These are phyloP conservation scores for Populus ilicifolia DNA, from an alignment of 345 rosid genomes.

Conservation along the genomic window DNA sequence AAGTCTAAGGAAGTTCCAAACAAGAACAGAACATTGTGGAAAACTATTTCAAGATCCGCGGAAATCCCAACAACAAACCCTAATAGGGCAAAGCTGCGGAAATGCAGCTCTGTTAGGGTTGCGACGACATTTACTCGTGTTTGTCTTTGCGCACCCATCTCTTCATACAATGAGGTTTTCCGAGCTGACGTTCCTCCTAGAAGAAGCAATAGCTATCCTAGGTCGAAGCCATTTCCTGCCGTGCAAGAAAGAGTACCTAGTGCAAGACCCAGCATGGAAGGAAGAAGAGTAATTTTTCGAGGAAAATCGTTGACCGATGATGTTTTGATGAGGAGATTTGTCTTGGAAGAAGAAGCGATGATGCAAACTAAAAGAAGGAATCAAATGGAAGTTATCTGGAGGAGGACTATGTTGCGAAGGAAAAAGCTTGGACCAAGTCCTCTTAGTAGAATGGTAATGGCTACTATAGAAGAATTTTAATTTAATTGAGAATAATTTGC, in stretches of 20 bases:
- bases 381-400: conserved; percentile 80
- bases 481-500: not conserved
- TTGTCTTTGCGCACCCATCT: conserved; percentile 85
- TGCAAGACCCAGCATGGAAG: conserved; percentile 53
- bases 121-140: conserved; percentile 82
- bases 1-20: conserved; percentile 38
- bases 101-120: conserved; percentile 66
- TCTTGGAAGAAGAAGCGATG: conserved; percentile 89
- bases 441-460: conserved; percentile 72
- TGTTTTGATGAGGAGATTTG: conserved; percentile 87
- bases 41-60: conserved; percentile 38
- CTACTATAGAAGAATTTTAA: conserved; percentile 29
- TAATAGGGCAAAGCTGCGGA: conserved; percentile 45
- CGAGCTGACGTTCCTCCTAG: conserved; percentile 71
- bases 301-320: conserved; percentile 89
- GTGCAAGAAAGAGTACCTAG: conserved; percentile 22
- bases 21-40: conserved; percentile 40
- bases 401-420: conserved; percentile 52
- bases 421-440: conserved; percentile 91
- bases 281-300: conserved; percentile 63
- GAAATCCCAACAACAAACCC: conserved; percentile 17
- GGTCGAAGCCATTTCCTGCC: conserved; percentile 45
- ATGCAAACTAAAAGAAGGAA: conserved; percentile 74
- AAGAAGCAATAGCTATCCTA: conserved; percentile 83
- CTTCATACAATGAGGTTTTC: conserved; percentile 83